Base-by-base conservation (phyloP, 805 yeast genomes). In the Saccharomyces eubayanus region DNA sequence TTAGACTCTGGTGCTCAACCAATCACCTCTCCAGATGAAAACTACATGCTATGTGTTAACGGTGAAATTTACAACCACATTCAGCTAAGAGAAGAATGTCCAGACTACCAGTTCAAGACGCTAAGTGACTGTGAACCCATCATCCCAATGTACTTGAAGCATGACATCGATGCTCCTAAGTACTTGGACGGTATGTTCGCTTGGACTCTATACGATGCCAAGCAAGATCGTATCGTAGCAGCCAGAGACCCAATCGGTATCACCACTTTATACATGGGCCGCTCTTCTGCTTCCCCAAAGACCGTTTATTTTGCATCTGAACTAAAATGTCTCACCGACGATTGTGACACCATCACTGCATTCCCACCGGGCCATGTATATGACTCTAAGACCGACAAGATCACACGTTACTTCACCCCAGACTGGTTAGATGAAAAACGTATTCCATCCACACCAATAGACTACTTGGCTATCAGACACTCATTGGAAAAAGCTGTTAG, bases 291-390 rank as follows among this genome's bases (percentile, higher is more conserved):
- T 55, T 66, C 74, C 50, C 96, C 96, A 59, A 76, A 83, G 65
- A 81, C 97, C 12, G 83, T 89, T 41, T 92, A 78, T 74, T 94
- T 94, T 67, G 95, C 99, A 31, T 85, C 95, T 53, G 99, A 94
- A 76, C 80, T 94, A 72, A 94, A 94, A 77, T 89, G 96, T 74
- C 78, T 94, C 62, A 82, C 84, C 52, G 97, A 90, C 65, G 96
- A 89, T 75, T 94, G 99, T 79, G 99, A 94, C 72, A 80, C 80
- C 56, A 91, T 94, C 71, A 68, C 75, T 56, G 94, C 97, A 28
- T 94, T 94, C 90, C 98, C 98, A 53, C 99, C 99, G 40, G 99
- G 99, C 56, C 97, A 94, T 69, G 84, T 91, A 51, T 94, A 89
- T 72, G 99, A 94, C 74, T 89, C 97, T 55, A 77, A 79, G 58